Base-by-base conservation (phyloP, 169 alveolate genomes). In the Plasmodium vivax region DNA sequence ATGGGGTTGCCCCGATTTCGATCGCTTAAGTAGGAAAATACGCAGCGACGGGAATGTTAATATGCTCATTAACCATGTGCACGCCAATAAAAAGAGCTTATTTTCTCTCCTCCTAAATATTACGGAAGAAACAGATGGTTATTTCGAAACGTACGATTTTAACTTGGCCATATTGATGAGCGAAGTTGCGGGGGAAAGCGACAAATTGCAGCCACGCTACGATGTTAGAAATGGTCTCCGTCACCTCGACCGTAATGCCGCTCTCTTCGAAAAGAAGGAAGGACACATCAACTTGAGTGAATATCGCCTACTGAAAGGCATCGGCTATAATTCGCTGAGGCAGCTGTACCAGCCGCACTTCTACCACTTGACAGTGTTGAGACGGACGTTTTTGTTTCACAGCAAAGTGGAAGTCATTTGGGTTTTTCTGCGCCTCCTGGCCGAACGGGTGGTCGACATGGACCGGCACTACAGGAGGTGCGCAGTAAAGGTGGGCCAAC, bases 301-400 rank as follows among this genome's bases (percentile, higher is more conserved):
- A 43, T 90, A 90, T 90, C 68, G 23, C 74, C 32, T 68, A 43
- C 73, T 80, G 10, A 90, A 80, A 56, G 41, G 34, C 47, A 80
- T 90, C 41, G 94, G 94, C 34, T 90, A 90, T 90, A 90, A 90
- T 56, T 38, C 94, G 10, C 71, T 90, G 51, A 43, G 47, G 36
- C 94, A 90, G 82, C 68, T 90, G 81, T 90, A 90, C 72, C 58
- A 36, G 47, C 90, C 94, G 8, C 91, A 90, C 82, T 90, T 90
- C 72, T 90, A 90, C 79, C 82, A 90, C 38, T 62, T 90, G 41
- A 90, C 83, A 79, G 51, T 90, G 81, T 80, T 90, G 54, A 90
- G 83, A 90, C 80, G 82, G n/a, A 36, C 54, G 14, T 79, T 80
- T 79, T 9, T 90, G 30, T 80, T 80, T 90, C 45, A 90, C 73